Evolutionary conservation across 768 basidiomycete species (phyloP), one percentile per base, ranked within the genome.

Genomic region (Podaxis mareebaensis): DNA sequence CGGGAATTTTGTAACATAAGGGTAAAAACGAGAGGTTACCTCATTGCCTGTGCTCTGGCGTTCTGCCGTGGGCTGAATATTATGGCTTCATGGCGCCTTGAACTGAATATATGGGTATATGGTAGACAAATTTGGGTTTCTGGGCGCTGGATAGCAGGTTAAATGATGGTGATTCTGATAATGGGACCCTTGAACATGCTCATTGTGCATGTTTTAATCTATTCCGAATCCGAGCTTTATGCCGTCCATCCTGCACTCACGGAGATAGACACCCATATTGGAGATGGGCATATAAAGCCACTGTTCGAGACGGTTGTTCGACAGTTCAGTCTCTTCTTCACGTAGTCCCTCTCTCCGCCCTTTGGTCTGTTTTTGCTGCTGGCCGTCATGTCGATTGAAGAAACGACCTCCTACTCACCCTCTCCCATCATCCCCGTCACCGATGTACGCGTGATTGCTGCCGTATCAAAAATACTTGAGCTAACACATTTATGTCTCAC

Each of bases 381-480:
- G 20, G 44, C n/a, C 0, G 26, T 52, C 42, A 59, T 62, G 55
- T 63, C 63, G 17, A 65, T 64, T 38, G 60, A 63, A 3, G 40
- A 57, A 12, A 40, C 59, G 15, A 39, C 57, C 5, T 63, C 64
- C 49, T 39, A 15, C 22, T 6, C 60, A 8, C 55, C 65, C 54
- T 52, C 71, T 46, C 74, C 70, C 56, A 74, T 75, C 56, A 75
- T 76, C 65, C 75, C 75, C 39, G 75, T 76, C 61, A 74, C 70
- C 61, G 75, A 76, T 68, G 75, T 75, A 64, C 58, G 73, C 66
- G 39, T 30, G 26, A 63, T 52, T 20, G 55, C 44, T 20, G 44
- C 44, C n/a, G 38, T 5, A 53, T 51, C 53, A 51, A 38, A 48
- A 10, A 46, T 12, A 44, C n/a, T 13, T 46, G 15, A 5, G 17